phyloP scores from a whole-genome alignment of 208 protist genomes.

The Acanthamoeba lenticulata region DNA sequence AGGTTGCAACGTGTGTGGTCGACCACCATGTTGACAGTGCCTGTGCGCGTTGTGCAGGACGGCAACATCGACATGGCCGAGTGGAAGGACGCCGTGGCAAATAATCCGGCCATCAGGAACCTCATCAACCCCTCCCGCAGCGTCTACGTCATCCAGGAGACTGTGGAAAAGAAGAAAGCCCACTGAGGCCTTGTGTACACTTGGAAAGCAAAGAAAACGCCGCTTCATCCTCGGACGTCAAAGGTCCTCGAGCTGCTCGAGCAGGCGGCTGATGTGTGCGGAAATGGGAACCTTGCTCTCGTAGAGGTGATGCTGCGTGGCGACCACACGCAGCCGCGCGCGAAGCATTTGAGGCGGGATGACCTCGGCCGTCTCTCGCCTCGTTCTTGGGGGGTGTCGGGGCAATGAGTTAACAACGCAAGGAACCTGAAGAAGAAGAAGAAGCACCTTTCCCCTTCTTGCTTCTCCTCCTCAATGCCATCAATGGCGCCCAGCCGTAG shows the following conservation, averaged over 20 bases:
- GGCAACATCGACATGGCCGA: conserved; percentile 33
- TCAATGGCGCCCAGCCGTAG: not conserved
- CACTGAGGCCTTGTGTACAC: no score
- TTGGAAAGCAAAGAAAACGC: no score
- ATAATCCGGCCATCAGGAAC: not conserved
- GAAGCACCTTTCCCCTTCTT: not conserved
- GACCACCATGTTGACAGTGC: not conserved
- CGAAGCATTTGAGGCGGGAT: not conserved
- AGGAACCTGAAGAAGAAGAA: not conserved
- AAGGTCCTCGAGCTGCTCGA: not conserved
- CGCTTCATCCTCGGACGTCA: no score
- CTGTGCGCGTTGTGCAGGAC: not conserved
- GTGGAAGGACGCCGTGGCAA: not conserved
- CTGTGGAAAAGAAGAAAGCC: no score
- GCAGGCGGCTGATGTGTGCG: not conserved
- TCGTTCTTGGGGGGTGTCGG: not conserved
- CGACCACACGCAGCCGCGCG: not conserved
- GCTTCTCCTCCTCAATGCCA: not conserved
- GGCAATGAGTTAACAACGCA: not conserved
- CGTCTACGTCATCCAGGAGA: conserved; percentile 11
- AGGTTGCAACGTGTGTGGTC: not conserved
- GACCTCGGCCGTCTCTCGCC: not conserved
- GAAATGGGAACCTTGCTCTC: not conserved
- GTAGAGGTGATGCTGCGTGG: not conserved
- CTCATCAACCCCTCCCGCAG: conserved; percentile 40